phyloP scores from a whole-genome alignment of 129 eudicot species.

The Solidago caesia region DNA sequence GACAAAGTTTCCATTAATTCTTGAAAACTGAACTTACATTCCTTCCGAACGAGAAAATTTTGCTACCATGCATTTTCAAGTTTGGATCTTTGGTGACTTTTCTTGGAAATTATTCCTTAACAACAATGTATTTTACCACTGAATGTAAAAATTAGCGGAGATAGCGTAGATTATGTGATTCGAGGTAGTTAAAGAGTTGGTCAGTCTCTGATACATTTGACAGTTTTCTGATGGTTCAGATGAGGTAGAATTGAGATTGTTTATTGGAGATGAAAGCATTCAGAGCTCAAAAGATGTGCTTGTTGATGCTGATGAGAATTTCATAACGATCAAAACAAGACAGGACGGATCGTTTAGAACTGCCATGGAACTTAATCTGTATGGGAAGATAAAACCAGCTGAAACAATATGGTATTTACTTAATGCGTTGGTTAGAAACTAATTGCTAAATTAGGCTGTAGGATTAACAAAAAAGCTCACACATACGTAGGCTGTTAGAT shows the following conservation, averaged over 20 bases:
- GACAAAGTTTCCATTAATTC: no score
- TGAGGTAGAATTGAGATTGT: constrained; percentile 82
- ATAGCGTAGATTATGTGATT: not conserved
- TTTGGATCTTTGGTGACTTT: no score
- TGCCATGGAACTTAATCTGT: constrained; percentile 72
- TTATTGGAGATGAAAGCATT: constrained; percentile 46
- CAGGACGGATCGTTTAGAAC: constrained; percentile 53
- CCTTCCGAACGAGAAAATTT: no score
- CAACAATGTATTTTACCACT: not conserved
- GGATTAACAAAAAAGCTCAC: not conserved
- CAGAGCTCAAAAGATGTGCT: constrained; percentile 58
- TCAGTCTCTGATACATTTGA: constrained; percentile 33
- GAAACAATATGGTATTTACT: constrained; percentile 83
- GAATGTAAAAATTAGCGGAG: not conserved
- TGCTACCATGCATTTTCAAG: no score
- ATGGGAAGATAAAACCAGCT: constrained; percentile 83
- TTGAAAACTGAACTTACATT: no score
- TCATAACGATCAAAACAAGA: constrained; percentile 49
- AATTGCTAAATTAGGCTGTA: not conserved
- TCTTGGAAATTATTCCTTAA: no score
- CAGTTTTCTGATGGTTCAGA: constrained; percentile 87
- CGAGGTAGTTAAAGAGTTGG: not conserved
- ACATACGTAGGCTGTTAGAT: constrained; percentile 68
- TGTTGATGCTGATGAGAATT: constrained; percentile 70
- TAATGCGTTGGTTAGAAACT: not conserved